Conservation (phyloP, 1,284 basidiomycete species). For the Butyriboletus pseudospeciosus region DNA sequence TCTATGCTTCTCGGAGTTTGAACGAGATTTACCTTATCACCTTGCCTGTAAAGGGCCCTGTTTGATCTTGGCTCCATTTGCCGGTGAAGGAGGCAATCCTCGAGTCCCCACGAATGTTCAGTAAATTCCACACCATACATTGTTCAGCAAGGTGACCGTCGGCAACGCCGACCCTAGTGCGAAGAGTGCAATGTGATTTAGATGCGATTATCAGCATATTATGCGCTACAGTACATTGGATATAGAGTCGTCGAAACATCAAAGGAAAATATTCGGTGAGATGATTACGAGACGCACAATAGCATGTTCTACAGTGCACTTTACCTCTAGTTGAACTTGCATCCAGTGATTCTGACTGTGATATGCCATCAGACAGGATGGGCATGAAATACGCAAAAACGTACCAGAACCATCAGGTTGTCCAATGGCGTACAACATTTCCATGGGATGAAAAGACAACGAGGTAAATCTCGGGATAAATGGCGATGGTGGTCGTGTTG, state of each 20-base stretch:
- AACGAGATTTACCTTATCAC: too few relatives aligned
- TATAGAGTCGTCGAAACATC: slow-evolving; percentile 13
- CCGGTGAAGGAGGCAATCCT: too few relatives aligned
- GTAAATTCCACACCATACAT: too few relatives aligned
- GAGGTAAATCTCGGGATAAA: slow-evolving; percentile 62
- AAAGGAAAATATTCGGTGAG: slow-evolving; percentile 6
- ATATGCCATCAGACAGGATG: slow-evolving; percentile 5
- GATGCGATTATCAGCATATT: neutral
- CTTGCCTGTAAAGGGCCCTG: too few relatives aligned
- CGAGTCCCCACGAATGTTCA: too few relatives aligned
- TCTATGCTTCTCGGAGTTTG: too few relatives aligned
- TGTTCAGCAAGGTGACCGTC: too few relatives aligned
- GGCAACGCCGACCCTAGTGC: too few relatives aligned
- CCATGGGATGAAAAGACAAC: slow-evolving; percentile 70
- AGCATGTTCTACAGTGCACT: neutral
- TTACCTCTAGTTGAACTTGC: slow-evolving; percentile 32
- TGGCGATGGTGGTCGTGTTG: slow-evolving; percentile 52
- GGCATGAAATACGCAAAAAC: slow-evolving; percentile 21
- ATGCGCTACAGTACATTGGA: slow-evolving; percentile 13
- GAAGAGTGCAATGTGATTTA: neutral
- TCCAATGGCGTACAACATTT: slow-evolving; percentile 75
- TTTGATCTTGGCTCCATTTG: too few relatives aligned
- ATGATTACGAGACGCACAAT: slow-evolving; percentile 1
- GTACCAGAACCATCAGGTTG: slow-evolving; percentile 67
- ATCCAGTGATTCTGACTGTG: slow-evolving; percentile 45